Evolutionary conservation across 805 yeast genomes (phyloP), one percentile per base, ranked within the genome.

Genomic region (Schizosaccharomyces lindneri): DNA sequence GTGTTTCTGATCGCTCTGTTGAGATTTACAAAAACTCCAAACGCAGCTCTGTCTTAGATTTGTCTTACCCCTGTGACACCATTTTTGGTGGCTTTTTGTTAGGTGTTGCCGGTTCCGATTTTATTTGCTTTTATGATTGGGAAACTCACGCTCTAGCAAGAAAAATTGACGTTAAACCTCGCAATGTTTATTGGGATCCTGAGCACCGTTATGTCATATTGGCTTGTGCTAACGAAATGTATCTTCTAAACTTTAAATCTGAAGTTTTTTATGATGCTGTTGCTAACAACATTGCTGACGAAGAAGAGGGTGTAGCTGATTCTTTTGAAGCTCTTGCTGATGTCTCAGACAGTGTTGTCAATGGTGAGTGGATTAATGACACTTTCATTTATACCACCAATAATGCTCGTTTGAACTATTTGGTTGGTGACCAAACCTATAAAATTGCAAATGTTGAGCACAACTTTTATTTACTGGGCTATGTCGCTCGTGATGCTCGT

Each of bases 281-380:
- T 46, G 78, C 77, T 57, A 74, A 74, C 59, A 87, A 80, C 62
- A 71, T 75, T 9, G 72, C 79, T 62, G 85, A 81, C 68, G 79
- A 81, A 4, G 94, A 87, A 69, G 96, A 88, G 70, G 97, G 96
- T 66, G 85, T 85, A 46, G 96, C 85, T 69, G 84, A 79, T 48
- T 80, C 90, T 17, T 87, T 93, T 70, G 94, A 86, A 62, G 89
- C 89, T 29, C 75, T 87, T 63, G 80, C 83, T 68, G 95, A 94
- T 64, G 79, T 87, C 63, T 79, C 80, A 63, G 99, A 93, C 70
- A 74, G 82, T 21, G 80, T 90, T 48, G 81, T 85, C 64, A 83
- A 95, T 36, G 97, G 97, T 68, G 84, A 83, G 71, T 93, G 97
- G 88, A 88, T 89, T 68, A 98, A 97, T 66, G 97, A 93, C 74